A percentile compares a stretch with the other conserved stretches of the same genome.
Evolutionary conservation across 208 protist species (phyloP).

Genomic region (Leishmania tropica): DNA sequence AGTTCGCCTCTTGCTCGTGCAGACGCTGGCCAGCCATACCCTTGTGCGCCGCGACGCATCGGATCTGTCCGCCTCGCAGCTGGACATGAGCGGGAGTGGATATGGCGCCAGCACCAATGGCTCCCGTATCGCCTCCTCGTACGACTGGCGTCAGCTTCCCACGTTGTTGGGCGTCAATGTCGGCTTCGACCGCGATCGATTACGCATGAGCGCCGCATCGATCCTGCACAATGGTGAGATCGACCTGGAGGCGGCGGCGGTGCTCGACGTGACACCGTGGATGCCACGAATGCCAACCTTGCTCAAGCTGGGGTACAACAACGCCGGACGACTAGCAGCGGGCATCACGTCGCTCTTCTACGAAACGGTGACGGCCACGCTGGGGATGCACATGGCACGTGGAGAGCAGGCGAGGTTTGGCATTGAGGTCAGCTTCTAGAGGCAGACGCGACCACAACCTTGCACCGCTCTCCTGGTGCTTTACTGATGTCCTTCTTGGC

Average conservation of each 20-base stretch:
- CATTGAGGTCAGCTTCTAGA: constrained; percentile 66
- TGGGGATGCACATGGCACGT: constrained; percentile 60
- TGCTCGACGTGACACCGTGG: constrained; percentile 63
- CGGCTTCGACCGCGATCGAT: constrained; percentile 45
- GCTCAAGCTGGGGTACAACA: constrained; percentile 74
- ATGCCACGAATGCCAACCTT: constrained; percentile 58
- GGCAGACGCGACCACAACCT: background rate
- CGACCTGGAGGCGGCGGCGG: constrained; percentile 66
- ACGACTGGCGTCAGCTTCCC: constrained; percentile 61
- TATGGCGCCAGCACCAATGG: constrained; percentile 8
- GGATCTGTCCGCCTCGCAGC: constrained; percentile 9
- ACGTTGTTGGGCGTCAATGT: constrained; percentile 63
- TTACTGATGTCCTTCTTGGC: background rate
- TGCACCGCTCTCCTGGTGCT: background rate
- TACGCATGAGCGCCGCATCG: constrained; percentile 70
- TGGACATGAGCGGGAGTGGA: constrained; percentile 5
- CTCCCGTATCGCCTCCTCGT: constrained; percentile 21
- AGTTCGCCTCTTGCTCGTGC: constrained; percentile 42
- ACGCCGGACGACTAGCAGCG: constrained; percentile 50
- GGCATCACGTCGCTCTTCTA: constrained; percentile 74
- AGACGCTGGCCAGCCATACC: constrained; percentile 45
- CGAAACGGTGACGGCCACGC: constrained; percentile 50
- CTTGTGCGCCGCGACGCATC: constrained; percentile 22
- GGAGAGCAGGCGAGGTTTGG: constrained; percentile 66
- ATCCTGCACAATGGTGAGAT: constrained; percentile 68